Percentiles rank a stretch among this genome's conserved stretches.
Conservation (phyloP, 805 yeast genomes). For the Barnettozyma sucrosica region DNA sequence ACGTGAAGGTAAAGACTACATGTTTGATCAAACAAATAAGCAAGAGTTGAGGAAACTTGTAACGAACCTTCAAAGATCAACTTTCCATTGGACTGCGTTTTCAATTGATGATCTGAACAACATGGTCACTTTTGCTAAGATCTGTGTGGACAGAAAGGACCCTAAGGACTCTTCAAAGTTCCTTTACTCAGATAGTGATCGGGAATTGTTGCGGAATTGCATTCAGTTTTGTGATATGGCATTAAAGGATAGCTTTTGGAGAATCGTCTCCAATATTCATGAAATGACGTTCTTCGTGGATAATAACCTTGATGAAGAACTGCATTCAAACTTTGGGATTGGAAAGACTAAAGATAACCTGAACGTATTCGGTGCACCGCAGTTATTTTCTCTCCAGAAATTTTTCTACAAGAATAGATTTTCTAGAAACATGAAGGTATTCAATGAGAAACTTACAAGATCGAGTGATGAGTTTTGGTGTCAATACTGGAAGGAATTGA, state of each 20-base stretch:
- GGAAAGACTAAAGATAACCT: slow-evolving; percentile 30
- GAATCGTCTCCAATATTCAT: slow-evolving; percentile 50
- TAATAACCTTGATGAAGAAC: slow-evolving; percentile 36
- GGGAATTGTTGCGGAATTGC: slow-evolving; percentile 36
- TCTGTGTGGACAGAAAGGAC: slow-evolving; percentile 35
- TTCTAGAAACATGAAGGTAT: slow-evolving; percentile 24
- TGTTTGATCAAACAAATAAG: slow-evolving; percentile 60
- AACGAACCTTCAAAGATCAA: slow-evolving; percentile 56
- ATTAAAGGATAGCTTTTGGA: slow-evolving; percentile 49
- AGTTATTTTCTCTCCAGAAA: slow-evolving; percentile 44
- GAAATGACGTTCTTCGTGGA: slow-evolving; percentile 57
- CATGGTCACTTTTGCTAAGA: slow-evolving; percentile 42
- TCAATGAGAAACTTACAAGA: slow-evolving; percentile 29
- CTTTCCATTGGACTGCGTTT: slow-evolving; percentile 75
- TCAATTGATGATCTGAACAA: slow-evolving; percentile 50
- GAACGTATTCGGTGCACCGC: slow-evolving; percentile 56
- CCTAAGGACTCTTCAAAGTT: slow-evolving; percentile 19
- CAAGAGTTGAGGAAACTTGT: slow-evolving; percentile 49
- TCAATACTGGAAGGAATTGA: slow-evolving; percentile 42
- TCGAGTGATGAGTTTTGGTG: slow-evolving; percentile 45
- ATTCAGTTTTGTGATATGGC: slow-evolving; percentile 43
- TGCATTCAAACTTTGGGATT: slow-evolving; percentile 38
- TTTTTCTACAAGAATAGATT: slow-evolving; percentile 50
- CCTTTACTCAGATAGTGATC: slow-evolving; percentile 35
- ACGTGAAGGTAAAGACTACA: slow-evolving; percentile 58